Percentiles rank a stretch among this genome's conserved stretches.
Evolutionary conservation across 2,329 filamentous ascomycete species (phyloP).

Genomic region (Cyphellophora attinorum): DNA sequence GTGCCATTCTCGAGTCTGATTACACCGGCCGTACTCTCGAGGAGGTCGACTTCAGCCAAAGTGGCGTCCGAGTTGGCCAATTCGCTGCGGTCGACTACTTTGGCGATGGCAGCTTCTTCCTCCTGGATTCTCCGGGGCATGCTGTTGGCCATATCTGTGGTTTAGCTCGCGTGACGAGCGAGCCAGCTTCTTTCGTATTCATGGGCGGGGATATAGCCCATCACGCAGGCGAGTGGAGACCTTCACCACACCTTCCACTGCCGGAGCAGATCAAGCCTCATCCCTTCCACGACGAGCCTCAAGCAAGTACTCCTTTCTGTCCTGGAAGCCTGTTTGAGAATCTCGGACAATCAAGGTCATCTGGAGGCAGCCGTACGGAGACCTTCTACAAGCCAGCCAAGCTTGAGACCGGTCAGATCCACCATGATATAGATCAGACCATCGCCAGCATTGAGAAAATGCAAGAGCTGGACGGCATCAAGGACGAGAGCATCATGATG

Average conservation of each 20-base stretch:
- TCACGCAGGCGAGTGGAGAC: slow-evolving; percentile 21
- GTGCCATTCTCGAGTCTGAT: slow-evolving; percentile 26
- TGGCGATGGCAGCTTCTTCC: slow-evolving; percentile 31
- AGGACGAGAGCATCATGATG: slow-evolving; percentile 20
- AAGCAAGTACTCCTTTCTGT: background rate
- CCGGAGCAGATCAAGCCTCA: slow-evolving; percentile 5
- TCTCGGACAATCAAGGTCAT: background rate
- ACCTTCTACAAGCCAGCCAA: slow-evolving; percentile 20
- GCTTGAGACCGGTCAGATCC: slow-evolving; percentile 1
- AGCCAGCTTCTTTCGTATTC: slow-evolving; percentile 33
- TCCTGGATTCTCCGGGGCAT: slow-evolving; percentile 38
- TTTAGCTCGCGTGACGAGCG: slow-evolving; percentile 34
- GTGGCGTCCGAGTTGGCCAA: slow-evolving; percentile 19
- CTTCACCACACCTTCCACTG: slow-evolving; percentile 5
- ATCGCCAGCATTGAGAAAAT: slow-evolving; percentile 12
- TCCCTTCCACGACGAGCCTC: background rate
- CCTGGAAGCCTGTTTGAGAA: background rate
- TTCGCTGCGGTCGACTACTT: slow-evolving; percentile 35
- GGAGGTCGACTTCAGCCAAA: slow-evolving; percentile 7
- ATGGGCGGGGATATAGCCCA: slow-evolving; percentile 42
- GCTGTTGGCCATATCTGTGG: slow-evolving; percentile 41
- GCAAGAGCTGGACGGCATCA: slow-evolving; percentile 19
- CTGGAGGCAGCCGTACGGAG: slow-evolving; percentile 11
- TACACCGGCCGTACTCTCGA: slow-evolving; percentile 16
- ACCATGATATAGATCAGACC: slow-evolving; percentile 3